Conservation (phyloP, 2,329 filamentous ascomycete genomes). For the Penicillium brevicompactum region DNA sequence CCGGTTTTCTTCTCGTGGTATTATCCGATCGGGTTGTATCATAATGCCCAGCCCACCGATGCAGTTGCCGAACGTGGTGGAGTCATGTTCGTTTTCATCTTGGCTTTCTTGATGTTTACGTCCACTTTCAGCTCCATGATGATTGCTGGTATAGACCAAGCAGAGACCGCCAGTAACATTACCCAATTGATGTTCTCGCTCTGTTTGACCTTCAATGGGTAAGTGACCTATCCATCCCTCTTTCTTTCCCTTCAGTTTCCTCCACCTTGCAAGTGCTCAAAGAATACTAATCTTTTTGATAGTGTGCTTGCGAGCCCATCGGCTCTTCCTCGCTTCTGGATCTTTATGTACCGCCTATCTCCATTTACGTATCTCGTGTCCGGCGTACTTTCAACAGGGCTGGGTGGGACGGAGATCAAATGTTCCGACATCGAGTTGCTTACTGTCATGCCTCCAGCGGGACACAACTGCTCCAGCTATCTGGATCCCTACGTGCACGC, state of each 20-base stretch:
- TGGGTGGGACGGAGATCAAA: slow-evolving; percentile 30
- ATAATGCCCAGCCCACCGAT: slow-evolving; percentile 38
- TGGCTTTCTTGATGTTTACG: slow-evolving; percentile 70
- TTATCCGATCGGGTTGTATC: slow-evolving; percentile 58
- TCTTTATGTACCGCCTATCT: slow-evolving; percentile 72
- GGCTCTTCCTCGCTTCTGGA: slow-evolving; percentile 71
- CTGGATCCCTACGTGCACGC: slow-evolving; percentile 59
- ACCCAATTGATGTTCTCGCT: slow-evolving; percentile 61
- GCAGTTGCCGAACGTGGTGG: slow-evolving; percentile 55
- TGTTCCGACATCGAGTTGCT: slow-evolving; percentile 41
- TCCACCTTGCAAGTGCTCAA: too few relatives aligned
- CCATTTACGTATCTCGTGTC: slow-evolving; percentile 65
- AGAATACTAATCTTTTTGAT: neutral
- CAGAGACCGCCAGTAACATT: slow-evolving; percentile 65
- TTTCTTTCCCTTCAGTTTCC: too few relatives aligned
- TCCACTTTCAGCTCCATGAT: slow-evolving; percentile 72
- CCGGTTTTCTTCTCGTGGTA: slow-evolving; percentile 68
- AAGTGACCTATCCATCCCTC: slow-evolving; percentile 5
- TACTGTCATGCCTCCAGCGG: slow-evolving; percentile 53
- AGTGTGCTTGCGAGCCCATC: slow-evolving; percentile 63
- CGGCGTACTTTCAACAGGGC: slow-evolving; percentile 40
- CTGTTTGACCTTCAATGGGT: slow-evolving; percentile 58
- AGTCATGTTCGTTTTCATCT: slow-evolving; percentile 64
- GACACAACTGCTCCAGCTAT: slow-evolving; percentile 65
- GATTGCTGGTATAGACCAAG: slow-evolving; percentile 67